phyloP scores from a whole-genome alignment of 225 moss, liverwort and hornwort genomes.

The Bryum argenteum region DNA sequence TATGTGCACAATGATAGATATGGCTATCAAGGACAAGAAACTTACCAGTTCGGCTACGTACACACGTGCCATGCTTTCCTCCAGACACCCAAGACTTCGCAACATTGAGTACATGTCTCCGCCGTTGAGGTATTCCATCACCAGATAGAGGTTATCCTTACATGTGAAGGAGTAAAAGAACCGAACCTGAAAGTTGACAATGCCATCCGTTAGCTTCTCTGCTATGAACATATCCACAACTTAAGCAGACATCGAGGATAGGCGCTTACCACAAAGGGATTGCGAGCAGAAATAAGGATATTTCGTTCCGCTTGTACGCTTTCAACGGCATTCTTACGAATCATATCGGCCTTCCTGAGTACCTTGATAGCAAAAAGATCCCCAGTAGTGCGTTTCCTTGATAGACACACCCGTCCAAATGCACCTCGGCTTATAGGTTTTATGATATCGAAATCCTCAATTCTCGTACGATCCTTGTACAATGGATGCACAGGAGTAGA shows the following conservation, averaged over 20 bases:
- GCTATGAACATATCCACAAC: conserved; percentile 12
- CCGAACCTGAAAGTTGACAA: conserved; percentile 69
- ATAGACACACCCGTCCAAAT: conserved; percentile 93
- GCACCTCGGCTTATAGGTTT: conserved; percentile 97
- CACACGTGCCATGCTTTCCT: conserved; percentile 85
- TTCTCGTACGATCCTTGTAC: conserved; percentile 87
- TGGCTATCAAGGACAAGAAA: conserved; percentile 10
- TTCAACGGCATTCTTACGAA: conserved; percentile 96
- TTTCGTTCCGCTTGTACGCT: conserved; percentile 98
- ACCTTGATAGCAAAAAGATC: conserved; percentile 99
- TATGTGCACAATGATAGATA: background rate
- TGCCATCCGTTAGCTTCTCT: conserved; percentile 20
- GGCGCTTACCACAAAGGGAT: conserved; percentile 87
- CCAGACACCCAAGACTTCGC: conserved; percentile 86
- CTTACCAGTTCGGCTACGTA: conserved; percentile 95
- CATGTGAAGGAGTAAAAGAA: conserved; percentile 99
- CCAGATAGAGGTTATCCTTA: conserved; percentile 86
- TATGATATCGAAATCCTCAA: conserved; percentile 97
- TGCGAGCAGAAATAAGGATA: conserved; percentile 93
- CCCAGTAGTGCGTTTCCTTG: conserved; percentile 90
- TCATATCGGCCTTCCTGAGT: conserved; percentile 96
- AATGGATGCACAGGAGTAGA: conserved; percentile 86
- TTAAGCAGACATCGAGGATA: conserved; percentile 12
- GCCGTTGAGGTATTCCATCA: conserved; percentile 98
- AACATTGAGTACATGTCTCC: conserved; percentile 98